Base-by-base conservation (phyloP, 495 filamentous ascomycete genomes). In the Cercophora newfieldiana region DNA sequence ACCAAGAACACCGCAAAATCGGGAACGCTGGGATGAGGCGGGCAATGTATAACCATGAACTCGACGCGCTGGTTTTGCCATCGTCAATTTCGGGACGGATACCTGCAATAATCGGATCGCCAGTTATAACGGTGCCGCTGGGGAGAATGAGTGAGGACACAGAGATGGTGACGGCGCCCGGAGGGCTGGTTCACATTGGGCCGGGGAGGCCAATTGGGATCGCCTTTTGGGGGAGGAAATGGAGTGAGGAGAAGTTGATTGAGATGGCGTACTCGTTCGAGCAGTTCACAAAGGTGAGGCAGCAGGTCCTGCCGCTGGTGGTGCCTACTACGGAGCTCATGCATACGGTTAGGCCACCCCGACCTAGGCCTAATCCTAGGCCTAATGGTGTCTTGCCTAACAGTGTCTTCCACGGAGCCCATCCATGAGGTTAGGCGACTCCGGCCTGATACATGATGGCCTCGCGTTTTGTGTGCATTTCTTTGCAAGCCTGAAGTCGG, bases 181-280 rank as follows among this genome's bases (percentile, higher is more conserved):
- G 70, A 31, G 66, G 59, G 18, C 58, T 60, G 65, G 62, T 60
- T 25, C 48, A 48, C 18, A 61, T n/a, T 59, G 69, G 55, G 30
- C 70, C 63, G 22, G 61, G 49, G 19, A 30, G 65, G 31, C 67
- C 59, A 44, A 63, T 77, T 71, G 75, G 73, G 12, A 54, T 77
- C 26, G 66, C 63, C 33, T 90, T 91, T 73, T 68, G 88, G 59
- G 88, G 86, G 0, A 55, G 61, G 0, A 80, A 78, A 49, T 91
- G 81, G 75, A 82, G 79, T 54, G 83, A 87, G 73, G 77, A 75
- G 59, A 79, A 70, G 55, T 75, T 89, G 55, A 86, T 91, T 57
- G 86, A 83, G n/a, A 81, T 84, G 74, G 88, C 87, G 29, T 90
- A 88, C 76, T 88, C 87, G 21, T 90, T 83, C 75, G 88, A 91